Conservation (phyloP, 805 yeast species). For the Sugiyamaella lignohabitans region DNA sequence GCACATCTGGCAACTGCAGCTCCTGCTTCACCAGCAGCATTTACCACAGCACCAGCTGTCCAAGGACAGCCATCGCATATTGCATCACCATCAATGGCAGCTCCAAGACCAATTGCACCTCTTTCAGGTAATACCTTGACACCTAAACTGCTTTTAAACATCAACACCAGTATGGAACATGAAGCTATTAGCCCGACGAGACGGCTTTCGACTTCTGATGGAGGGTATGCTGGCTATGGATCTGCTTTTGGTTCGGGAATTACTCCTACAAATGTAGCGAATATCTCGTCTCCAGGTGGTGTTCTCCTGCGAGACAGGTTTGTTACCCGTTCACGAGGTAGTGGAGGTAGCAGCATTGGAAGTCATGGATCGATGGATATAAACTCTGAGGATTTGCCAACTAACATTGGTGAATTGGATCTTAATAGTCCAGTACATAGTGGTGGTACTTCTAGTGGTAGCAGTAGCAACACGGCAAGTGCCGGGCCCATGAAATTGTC, state of each 20-base stretch:
- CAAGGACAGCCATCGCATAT: no score
- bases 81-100: no score
- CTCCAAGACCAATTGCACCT: no score
- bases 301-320: background rate
- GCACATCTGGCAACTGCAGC: background rate
- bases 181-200: no score
- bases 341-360: background rate
- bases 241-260: background rate
- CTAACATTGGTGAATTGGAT: slow-evolving; percentile 22
- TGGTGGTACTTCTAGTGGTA: background rate
- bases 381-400: background rate
- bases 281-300: background rate
- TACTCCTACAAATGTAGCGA: background rate
- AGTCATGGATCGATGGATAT: background rate
- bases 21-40: background rate
- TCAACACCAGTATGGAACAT: no score
- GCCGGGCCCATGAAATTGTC: slow-evolving; percentile 21
- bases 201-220: no score
- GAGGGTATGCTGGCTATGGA: no score
- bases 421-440: slow-evolving; percentile 23
- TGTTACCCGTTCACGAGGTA: background rate
- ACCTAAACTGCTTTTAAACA: background rate
- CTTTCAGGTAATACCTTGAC: background rate
- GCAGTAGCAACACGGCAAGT: background rate
- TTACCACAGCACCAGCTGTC: no score